phyloP scores from a whole-genome alignment of 2,329 filamentous ascomycete species.

The Aspergillus fijiensis region DNA sequence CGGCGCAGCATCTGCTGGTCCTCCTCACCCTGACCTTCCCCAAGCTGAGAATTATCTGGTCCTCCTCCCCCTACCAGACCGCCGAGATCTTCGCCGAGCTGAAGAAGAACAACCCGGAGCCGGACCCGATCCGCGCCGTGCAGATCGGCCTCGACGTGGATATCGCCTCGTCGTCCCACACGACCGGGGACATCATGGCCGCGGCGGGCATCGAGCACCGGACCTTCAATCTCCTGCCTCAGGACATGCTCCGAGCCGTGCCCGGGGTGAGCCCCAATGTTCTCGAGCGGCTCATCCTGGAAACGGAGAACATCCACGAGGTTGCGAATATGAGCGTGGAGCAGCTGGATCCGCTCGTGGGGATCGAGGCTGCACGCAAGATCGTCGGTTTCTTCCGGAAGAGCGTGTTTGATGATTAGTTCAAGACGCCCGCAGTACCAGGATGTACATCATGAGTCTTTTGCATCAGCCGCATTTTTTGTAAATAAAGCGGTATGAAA shows the following conservation, averaged over 20 bases:
- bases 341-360: constrained; percentile 72
- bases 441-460: too few relatives aligned
- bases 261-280: constrained; percentile 83
- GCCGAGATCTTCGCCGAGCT: constrained; percentile 94
- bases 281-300: constrained; percentile 67
- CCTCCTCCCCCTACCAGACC: constrained; percentile 87
- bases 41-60: constrained; percentile 88
- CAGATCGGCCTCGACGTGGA: constrained; percentile 72
- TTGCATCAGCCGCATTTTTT: too few relatives aligned
- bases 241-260: constrained; percentile 84
- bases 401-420: constrained; percentile 52
- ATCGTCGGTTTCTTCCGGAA: constrained; percentile 79
- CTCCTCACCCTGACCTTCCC: constrained; percentile 91
- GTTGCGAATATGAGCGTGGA: constrained; percentile 80
- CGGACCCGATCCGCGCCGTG: constrained; percentile 84
- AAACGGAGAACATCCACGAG: constrained; percentile 74
- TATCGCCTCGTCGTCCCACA: constrained; percentile 26
- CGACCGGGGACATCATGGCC: constrained; percentile 53
- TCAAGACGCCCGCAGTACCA: constrained; percentile 4
- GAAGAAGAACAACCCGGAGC: constrained; percentile 85
- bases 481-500: too few relatives aligned
- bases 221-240: constrained; percentile 77
- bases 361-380: constrained; percentile 71
- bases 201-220: constrained; percentile 58
- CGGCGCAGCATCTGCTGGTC: constrained; percentile 88